Evolutionary conservation across 139 green algal species (phyloP).

Genomic region (Bryopsis sp.): DNA sequence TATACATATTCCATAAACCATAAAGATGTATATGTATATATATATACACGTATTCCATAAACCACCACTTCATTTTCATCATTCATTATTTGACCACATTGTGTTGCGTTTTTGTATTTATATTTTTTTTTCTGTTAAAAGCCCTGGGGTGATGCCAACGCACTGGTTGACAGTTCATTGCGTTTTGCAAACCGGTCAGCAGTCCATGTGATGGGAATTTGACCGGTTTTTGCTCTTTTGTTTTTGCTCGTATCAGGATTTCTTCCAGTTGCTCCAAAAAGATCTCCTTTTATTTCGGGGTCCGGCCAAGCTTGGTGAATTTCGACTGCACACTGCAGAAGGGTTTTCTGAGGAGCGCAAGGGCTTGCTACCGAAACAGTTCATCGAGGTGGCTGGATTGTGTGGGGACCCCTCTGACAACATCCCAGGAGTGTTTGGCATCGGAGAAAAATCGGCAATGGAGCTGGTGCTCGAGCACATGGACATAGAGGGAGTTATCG

Average conservation of each 20-base stretch:
- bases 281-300: background rate
- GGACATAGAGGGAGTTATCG: background rate
- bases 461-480: background rate
- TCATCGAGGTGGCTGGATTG: background rate
- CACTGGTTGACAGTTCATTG: no score
- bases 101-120: no score
- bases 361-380: background rate
- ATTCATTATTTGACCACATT: no score
- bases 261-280: conserved; percentile 11
- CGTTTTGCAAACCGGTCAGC: no score
- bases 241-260: background rate
- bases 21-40: no score
- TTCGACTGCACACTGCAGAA: background rate
- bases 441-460: background rate
- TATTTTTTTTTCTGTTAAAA: no score
- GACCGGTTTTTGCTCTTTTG: background rate
- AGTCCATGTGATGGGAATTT: no score
- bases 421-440: conserved; percentile 2
- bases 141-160: no score
- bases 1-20: no score
- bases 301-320: background rate
- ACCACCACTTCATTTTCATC: no score
- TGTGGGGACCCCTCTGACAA: conserved; percentile 4
- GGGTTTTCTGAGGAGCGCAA: background rate
- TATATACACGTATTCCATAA: no score